Percentiles rank a stretch among this genome's conserved stretches.
These are phyloP conservation scores for Pharus latifolius DNA, from an alignment of 176 grass and related monocot genomes.

Conservation along the genomic window DNA sequence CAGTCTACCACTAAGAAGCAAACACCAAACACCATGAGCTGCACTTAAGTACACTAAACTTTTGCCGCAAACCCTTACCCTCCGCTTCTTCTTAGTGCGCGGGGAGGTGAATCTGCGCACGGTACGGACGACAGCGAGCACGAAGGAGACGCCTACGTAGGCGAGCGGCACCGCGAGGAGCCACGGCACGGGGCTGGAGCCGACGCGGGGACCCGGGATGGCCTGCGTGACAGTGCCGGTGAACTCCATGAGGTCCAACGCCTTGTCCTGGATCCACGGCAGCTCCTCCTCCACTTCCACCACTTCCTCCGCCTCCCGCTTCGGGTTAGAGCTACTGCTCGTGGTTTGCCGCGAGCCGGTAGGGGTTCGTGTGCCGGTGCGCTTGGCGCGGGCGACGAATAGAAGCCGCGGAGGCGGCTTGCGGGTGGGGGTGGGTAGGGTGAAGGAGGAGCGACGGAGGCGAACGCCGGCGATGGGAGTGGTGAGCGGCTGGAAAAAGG, in stretches of 20 bases:
- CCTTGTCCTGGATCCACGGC: slow-evolving; percentile 98
- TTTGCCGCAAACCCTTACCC: slow-evolving; percentile 22
- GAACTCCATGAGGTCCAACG: slow-evolving; percentile 94
- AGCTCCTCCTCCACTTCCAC: slow-evolving; percentile 89
- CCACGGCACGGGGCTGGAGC: slow-evolving; percentile 65
- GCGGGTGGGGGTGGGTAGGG: neutral
- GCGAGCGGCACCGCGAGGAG: slow-evolving; percentile 69
- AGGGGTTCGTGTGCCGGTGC: neutral
- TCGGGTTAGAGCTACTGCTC: slow-evolving; percentile 8
- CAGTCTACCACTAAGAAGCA: neutral
- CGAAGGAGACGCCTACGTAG: slow-evolving; percentile 64
- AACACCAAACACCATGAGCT: too few relatives aligned
- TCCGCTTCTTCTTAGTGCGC: slow-evolving; percentile 63
- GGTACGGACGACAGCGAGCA: slow-evolving; percentile 52
- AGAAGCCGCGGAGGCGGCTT: slow-evolving; percentile 9
- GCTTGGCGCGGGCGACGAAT: slow-evolving; percentile 36
- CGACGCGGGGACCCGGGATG: slow-evolving; percentile 77
- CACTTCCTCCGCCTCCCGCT: slow-evolving; percentile 34
- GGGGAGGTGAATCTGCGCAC: slow-evolving; percentile 75
- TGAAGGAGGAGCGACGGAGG: neutral
- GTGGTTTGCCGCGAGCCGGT: slow-evolving; percentile 27
- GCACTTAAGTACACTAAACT: too few relatives aligned
- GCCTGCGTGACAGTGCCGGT: slow-evolving; percentile 93
- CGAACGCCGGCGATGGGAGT: neutral
- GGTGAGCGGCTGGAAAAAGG: slow-evolving; percentile 37